Conservation (phyloP, 1,284 basidiomycete species). For the Afroboletus lepidellus region DNA sequence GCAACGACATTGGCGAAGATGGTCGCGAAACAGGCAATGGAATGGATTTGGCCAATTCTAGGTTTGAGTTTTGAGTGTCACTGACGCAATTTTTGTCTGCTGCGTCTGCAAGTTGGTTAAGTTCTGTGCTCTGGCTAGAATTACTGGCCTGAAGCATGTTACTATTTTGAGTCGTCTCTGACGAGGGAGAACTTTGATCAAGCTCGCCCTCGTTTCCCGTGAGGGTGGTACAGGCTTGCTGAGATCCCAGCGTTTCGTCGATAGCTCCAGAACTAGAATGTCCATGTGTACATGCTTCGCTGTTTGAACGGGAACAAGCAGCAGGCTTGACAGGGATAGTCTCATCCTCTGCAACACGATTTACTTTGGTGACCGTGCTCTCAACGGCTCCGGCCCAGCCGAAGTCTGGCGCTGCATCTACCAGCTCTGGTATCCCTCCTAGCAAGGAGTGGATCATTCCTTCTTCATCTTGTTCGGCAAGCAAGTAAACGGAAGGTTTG, state of each 20-base stretch:
- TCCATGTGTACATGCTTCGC: neutral
- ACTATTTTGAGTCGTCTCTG: neutral
- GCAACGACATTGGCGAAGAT: slow-evolving; percentile 9
- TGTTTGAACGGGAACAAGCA: neutral
- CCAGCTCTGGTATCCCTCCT: slow-evolving; percentile 66
- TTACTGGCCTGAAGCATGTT: neutral
- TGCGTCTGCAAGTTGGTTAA: neutral
- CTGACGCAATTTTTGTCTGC: neutral
- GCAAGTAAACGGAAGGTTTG: slow-evolving; percentile 54
- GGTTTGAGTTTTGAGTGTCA: neutral
- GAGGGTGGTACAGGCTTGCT: neutral
- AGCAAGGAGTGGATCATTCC: slow-evolving; percentile 86
- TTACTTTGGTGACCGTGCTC: neutral
- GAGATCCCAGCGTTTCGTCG: neutral
- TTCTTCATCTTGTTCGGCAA: slow-evolving; percentile 67
- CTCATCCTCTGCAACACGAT: slow-evolving; percentile 1
- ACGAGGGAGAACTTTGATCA: neutral
- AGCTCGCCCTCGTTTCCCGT: neutral
- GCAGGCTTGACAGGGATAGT: neutral
- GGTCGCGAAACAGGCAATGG: slow-evolving; percentile 24
- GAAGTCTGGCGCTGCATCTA: slow-evolving; percentile 40
- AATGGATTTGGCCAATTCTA: slow-evolving; percentile 18
- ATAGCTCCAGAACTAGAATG: neutral
- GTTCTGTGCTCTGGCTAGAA: neutral
- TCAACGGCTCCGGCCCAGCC: neutral